phyloP scores from a whole-genome alignment of 768 basidiomycete species.

The Suillus fuscotomentosus region DNA sequence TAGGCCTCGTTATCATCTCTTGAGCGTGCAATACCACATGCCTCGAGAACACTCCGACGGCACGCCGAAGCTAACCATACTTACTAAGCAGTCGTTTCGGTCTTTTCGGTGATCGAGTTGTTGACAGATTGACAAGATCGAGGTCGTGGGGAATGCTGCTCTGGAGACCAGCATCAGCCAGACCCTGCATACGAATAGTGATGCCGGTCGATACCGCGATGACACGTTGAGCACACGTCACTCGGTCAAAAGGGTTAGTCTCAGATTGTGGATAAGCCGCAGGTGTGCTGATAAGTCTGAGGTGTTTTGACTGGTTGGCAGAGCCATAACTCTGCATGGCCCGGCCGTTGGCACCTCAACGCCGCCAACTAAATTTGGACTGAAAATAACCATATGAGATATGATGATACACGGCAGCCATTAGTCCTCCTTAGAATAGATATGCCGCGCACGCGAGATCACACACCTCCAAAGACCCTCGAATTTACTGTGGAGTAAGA shows the following conservation, averaged over 20 bases:
- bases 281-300: too few relatives aligned
- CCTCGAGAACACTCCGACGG: constrained; percentile 43
- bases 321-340: too few relatives aligned
- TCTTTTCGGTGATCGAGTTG: constrained; percentile 39
- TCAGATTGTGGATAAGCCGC: too few relatives aligned
- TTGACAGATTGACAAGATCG: constrained; percentile 38
- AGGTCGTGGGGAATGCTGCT: constrained; percentile 49
- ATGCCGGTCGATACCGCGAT: too few relatives aligned
- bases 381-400: constrained; percentile 17
- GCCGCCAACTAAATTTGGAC: constrained; percentile 51
- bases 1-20: constrained; percentile 22
- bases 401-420: constrained; percentile 42
- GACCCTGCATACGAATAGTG: neutral
- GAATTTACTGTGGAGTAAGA: neutral
- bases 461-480: constrained; percentile 48
- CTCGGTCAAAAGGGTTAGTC: too few relatives aligned
- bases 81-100: constrained; percentile 18
- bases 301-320: too few relatives aligned
- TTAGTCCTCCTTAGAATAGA: constrained; percentile 42
- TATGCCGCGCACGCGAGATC: constrained; percentile 49
- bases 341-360: constrained; percentile 37
- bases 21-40: constrained; percentile 46
- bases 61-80: neutral
- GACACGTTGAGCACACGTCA: too few relatives aligned
- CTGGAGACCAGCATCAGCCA: constrained; percentile 24